phyloP scores from a whole-genome alignment of 2,329 filamentous ascomycete species.

The Colletotrichum neosansevieriae region DNA sequence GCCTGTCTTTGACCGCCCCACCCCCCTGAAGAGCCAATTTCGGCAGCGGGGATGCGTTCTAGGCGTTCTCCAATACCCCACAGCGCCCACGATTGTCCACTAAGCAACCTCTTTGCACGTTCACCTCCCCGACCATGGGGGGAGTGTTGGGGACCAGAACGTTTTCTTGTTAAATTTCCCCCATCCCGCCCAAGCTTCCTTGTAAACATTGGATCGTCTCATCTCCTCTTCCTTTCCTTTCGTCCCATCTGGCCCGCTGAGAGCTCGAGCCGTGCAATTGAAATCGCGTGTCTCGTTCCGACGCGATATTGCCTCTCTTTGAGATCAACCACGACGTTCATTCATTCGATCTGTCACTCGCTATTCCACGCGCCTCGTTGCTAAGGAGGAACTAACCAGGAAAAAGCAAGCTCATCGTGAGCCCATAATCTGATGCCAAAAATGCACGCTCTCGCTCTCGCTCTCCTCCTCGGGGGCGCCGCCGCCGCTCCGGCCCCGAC shows the following conservation, averaged over 20 bases:
- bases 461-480: conserved; percentile 45
- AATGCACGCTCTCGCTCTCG: conserved; percentile 50
- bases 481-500: conserved; percentile 48
- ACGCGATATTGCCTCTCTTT: conserved; percentile 13
- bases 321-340: background rate
- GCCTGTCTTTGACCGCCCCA: conserved; percentile 25
- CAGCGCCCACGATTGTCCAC: conserved; percentile 8
- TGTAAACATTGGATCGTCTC: conserved; percentile 21
- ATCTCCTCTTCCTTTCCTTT: conserved; percentile 4
- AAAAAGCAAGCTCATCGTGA: background rate
- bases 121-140: conserved; percentile 26
- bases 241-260: conserved; percentile 5
- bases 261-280: conserved; percentile 18
- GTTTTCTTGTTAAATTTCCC: conserved; percentile 31
- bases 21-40: conserved; percentile 36
- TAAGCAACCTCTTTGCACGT: conserved; percentile 13
- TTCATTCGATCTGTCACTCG: conserved; percentile 1
- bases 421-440: conserved; percentile 22
- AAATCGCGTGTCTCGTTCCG: background rate
- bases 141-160: background rate
- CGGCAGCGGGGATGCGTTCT: conserved; percentile 23
- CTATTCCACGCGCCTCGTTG: background rate
- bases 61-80: conserved; percentile 17
- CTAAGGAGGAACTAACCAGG: background rate
- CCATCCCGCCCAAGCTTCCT: conserved; percentile 20